phyloP scores from a whole-genome alignment of 768 basidiomycete species.

The Boletus rufocinnamomeus region DNA sequence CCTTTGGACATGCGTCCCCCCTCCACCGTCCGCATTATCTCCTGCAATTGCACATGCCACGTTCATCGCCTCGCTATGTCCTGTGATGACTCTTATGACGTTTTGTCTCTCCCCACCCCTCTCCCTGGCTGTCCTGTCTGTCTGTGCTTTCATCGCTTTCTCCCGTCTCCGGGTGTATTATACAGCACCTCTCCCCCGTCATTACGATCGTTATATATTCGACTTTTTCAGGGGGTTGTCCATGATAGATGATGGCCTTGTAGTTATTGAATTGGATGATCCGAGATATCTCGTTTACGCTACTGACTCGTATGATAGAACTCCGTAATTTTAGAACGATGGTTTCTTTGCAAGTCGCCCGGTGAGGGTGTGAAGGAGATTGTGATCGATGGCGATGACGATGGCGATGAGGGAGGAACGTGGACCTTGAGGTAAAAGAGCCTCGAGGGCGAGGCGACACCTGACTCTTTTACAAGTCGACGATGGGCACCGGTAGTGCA shows the following conservation, averaged over 20 bases:
- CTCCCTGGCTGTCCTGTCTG: neutral
- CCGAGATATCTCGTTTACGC: conserved; percentile 1
- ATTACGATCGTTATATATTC: neutral
- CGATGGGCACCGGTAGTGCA: neutral
- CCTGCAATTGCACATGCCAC: neutral
- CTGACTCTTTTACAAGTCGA: neutral
- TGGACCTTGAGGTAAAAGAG: conserved; percentile 17
- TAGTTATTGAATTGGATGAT: neutral
- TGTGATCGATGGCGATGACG: neutral
- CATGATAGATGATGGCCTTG: neutral
- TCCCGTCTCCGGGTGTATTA: neutral
- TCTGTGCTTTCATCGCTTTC: neutral
- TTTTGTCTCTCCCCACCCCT: neutral
- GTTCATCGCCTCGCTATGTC: neutral
- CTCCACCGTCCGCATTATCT: neutral
- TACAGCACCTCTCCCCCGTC: neutral
- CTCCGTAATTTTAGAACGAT: conserved; percentile 11
- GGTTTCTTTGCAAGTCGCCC: neutral
- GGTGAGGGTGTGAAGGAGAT: neutral
- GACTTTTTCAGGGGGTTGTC: neutral
- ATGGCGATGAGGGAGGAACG: neutral
- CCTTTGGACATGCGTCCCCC: neutral
- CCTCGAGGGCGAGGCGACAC: neutral
- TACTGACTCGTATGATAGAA: conserved; percentile 11
- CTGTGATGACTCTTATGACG: neutral